Evolutionary conservation across 257 asterid species (phyloP).

Genomic region (Gardenia jasminoides): DNA sequence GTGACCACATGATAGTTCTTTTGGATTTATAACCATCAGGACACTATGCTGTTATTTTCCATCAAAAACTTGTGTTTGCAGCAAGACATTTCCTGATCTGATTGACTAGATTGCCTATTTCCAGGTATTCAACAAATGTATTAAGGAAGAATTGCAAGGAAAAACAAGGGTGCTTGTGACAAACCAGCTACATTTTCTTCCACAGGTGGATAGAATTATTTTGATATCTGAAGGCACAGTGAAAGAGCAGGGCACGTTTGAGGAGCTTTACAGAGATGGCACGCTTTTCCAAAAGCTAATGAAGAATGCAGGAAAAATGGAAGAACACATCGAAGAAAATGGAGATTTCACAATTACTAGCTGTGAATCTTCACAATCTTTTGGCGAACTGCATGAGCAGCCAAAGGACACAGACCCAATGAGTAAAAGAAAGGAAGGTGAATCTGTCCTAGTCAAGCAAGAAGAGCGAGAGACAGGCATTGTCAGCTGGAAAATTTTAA

Average conservation of each 20-base stretch:
- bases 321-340: constrained; percentile 71
- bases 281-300: constrained; percentile 72
- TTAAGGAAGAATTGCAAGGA: constrained; percentile 76
- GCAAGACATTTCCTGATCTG: background rate
- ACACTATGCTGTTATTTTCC: background rate
- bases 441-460: constrained; percentile 87
- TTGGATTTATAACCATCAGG: background rate
- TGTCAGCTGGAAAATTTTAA: constrained; percentile 77
- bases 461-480: constrained; percentile 99
- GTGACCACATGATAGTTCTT: background rate
- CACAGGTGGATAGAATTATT: constrained; percentile 92
- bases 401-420: constrained; percentile 44
- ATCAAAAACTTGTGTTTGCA: background rate
- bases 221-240: constrained; percentile 89
- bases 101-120: constrained; percentile 1
- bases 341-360: constrained; percentile 39
- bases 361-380: constrained; percentile 35
- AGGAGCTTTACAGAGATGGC: constrained; percentile 83
- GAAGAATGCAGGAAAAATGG: constrained; percentile 99
- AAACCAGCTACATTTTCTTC: constrained; percentile 91
- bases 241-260: constrained; percentile 97
- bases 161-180: constrained; percentile 95
- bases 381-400: constrained; percentile 42
- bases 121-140: constrained; percentile 88
- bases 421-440: constrained; percentile 58